phyloP scores from a whole-genome alignment of 2,329 filamentous ascomycete species.

The Apiospora pterosperma region DNA sequence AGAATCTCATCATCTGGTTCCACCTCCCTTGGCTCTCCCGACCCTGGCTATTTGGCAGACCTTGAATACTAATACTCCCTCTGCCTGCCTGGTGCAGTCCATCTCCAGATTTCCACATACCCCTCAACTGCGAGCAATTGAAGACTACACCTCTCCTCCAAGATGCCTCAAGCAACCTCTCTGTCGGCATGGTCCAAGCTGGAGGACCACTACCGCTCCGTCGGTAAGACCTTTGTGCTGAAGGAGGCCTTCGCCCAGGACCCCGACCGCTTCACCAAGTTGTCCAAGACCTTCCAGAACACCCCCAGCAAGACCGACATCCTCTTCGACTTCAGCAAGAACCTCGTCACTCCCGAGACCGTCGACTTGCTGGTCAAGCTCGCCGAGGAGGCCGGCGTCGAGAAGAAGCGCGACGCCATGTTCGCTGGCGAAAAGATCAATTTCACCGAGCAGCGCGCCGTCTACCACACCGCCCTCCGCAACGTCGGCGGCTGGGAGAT shows the following conservation, averaged over 20 bases:
- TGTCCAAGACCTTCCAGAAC: conserved; percentile 81
- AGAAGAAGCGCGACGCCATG: conserved; percentile 95
- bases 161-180: conserved; percentile 79
- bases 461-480: conserved; percentile 91
- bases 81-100: background rate
- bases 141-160: conserved; percentile 19
- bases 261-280: conserved; percentile 83
- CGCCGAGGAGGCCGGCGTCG: conserved; percentile 84
- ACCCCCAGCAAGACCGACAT: conserved; percentile 77
- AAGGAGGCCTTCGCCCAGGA: conserved; percentile 92
- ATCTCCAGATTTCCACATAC: background rate
- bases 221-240: conserved; percentile 86
- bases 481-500: conserved; percentile 81
- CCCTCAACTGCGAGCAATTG: background rate
- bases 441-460: conserved; percentile 94
- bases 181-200: conserved; percentile 87
- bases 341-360: conserved; percentile 93
- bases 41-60: background rate
- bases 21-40: background rate
- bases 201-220: conserved; percentile 81
- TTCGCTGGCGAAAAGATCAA: conserved; percentile 98
- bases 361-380: conserved; percentile 82
- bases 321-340: conserved; percentile 99
- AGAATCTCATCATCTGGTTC: background rate
- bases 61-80: background rate